phyloP scores from a whole-genome alignment of 2,329 filamentous ascomycete species.

The Phyllosticta paracitricarpa region DNA sequence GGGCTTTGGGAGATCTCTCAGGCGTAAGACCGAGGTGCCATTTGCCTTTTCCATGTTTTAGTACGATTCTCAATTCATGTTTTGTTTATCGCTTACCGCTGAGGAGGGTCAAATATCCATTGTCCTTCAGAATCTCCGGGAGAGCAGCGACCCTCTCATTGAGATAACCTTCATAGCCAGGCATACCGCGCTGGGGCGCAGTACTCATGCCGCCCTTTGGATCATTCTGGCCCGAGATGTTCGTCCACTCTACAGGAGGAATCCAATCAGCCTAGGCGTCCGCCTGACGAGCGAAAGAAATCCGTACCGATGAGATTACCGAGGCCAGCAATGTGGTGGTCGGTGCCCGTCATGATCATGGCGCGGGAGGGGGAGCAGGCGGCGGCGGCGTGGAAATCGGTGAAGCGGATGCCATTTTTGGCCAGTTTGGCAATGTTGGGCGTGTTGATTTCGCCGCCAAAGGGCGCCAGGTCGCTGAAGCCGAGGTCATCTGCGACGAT shows the following conservation, averaged over 20 bases:
- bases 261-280: background rate
- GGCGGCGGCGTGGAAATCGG: conserved; percentile 54
- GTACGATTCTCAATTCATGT: too few relatives aligned
- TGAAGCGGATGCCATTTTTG: conserved; percentile 45
- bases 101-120: conserved; percentile 51
- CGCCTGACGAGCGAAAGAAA: background rate
- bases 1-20: conserved; percentile 44
- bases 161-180: conserved; percentile 55
- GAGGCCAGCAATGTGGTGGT: conserved; percentile 50
- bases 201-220: conserved; percentile 42
- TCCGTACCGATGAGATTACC: conserved; percentile 28
- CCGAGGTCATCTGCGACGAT: conserved; percentile 50
- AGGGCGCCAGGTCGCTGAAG: conserved; percentile 50
- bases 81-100: conserved; percentile 27
- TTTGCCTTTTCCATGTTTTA: conserved; percentile 26
- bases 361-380: conserved; percentile 55
- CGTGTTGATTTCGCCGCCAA: conserved; percentile 51
- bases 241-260: conserved; percentile 39
- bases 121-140: conserved; percentile 48
- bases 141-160: conserved; percentile 49
- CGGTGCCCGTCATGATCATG: conserved; percentile 58
- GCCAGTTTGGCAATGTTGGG: conserved; percentile 47
- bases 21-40: conserved; percentile 53
- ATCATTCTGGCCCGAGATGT: conserved; percentile 43
- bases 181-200: conserved; percentile 46